These are phyloP conservation scores for Saposhnikovia divaricata DNA, from an alignment of 129 eudicot species.

Conservation along the genomic window DNA sequence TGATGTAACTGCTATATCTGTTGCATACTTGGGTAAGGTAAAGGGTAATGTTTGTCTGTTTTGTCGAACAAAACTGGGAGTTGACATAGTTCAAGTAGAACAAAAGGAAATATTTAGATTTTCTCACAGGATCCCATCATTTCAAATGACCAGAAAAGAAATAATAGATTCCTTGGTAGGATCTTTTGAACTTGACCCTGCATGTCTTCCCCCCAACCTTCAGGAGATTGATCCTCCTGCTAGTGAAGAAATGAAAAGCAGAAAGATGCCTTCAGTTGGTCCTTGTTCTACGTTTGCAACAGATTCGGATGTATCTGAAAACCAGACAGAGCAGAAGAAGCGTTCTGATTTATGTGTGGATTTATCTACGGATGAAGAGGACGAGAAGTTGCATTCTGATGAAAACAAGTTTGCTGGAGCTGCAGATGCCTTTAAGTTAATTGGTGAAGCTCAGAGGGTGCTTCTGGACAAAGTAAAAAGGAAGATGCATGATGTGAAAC, in stretches of 20 bases:
- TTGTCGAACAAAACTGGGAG: too few relatives aligned
- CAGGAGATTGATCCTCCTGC: slow-evolving; percentile 7
- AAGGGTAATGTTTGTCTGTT: too few relatives aligned
- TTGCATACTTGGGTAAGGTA: too few relatives aligned
- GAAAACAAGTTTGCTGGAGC: slow-evolving; percentile 63
- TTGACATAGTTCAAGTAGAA: too few relatives aligned
- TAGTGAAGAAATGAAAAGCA: not conserved
- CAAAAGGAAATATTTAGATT: too few relatives aligned
- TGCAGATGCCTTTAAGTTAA: slow-evolving; percentile 53
- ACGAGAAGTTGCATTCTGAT: too few relatives aligned
- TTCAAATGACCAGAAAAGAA: slow-evolving; percentile 54
- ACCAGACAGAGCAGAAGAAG: not conserved
- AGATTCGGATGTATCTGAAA: not conserved
- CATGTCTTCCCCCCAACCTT: slow-evolving; percentile 37
- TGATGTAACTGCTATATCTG: too few relatives aligned
- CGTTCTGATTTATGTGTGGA: not conserved
- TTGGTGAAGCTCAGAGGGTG: slow-evolving; percentile 64
- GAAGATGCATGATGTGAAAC: slow-evolving; percentile 26
- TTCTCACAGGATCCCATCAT: too few relatives aligned
- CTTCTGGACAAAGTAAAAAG: slow-evolving; percentile 45
- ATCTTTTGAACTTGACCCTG: slow-evolving; percentile 80
- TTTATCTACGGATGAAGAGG: not conserved
- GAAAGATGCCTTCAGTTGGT: not conserved
- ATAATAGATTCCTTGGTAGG: slow-evolving; percentile 34
- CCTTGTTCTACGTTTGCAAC: not conserved